Base-by-base conservation (phyloP, 2,329 filamentous ascomycete species). In the Didymellaceae sp. region DNA sequence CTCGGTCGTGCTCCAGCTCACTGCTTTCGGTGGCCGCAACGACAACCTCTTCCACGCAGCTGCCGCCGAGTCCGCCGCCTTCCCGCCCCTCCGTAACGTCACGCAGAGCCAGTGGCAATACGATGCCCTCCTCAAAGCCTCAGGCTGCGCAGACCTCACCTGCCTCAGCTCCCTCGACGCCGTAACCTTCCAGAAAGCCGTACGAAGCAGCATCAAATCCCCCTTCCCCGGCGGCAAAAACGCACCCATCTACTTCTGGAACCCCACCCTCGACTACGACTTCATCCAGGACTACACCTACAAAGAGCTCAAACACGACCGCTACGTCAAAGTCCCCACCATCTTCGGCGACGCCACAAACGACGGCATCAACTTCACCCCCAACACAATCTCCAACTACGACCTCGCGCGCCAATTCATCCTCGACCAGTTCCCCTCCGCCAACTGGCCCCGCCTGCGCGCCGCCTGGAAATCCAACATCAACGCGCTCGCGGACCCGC, bases 291-390 rank as follows among this genome's bases (percentile, higher is more conserved):
- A 77, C 45, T 74, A 71, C 49, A 75, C 73, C 0, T 74, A 72
- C 55, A 65, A 66, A 14, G 61, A 74, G 22, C 63, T 76, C 35
- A 59, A 68, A 11, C 51, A 67, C 11, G 71, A 71, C 5, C 68
- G 71, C 26, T 74, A 75, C 30, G 59, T 77, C 43, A 68, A 72
- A 17, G 66, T 77, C 0, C 76, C 76, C 6, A 66, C 74, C 6
- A 71, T 78, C 20, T 70, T 78, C 42, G 76, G 76, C 16, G 75
- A 76, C 54, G 70, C 74, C n/a, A 77, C 75, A 4, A 70, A 80
- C 45, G 76, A 78, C 44, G 75, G 77, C 2, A 68, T 69, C 14
- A 55, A 54, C 16, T 78, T 78, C 50, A 75, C 72, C 5, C 62
- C 68, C 2, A 71, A 73, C n/a, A 68, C 64, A 4, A 55, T 73